These are phyloP conservation scores for Phytophthora constricta DNA, from an alignment of 352 stramenopile species.

Conservation along the genomic window DNA sequence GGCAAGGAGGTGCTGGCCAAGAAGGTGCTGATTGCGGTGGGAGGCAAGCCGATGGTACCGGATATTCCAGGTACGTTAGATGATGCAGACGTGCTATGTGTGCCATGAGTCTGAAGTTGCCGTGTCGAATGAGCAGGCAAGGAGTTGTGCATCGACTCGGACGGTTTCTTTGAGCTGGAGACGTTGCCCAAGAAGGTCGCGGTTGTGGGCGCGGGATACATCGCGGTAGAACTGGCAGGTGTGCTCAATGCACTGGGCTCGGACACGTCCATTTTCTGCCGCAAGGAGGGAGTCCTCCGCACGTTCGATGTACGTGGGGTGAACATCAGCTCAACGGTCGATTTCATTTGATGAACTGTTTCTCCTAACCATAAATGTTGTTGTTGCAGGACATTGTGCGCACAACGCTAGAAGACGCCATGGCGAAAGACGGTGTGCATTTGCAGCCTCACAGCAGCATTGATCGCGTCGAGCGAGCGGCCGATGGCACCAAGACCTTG, in stretches of 20 bases:
- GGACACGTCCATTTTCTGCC: constrained; percentile 92
- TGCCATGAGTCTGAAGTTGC: not conserved
- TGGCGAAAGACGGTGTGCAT: constrained; percentile 59
- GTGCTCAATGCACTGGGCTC: constrained; percentile 94
- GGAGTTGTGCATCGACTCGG: constrained; percentile 94
- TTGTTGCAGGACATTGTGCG: constrained; percentile 47
- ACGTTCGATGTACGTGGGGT: constrained; percentile 81
- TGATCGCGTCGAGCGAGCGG: constrained; percentile 42
- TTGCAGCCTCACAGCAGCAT: constrained; percentile 61
- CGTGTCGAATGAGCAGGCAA: constrained; percentile 52
- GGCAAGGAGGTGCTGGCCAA: constrained; percentile 61
- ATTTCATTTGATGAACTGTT: not conserved
- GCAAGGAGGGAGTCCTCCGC: constrained; percentile 85
- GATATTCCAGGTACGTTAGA: constrained; percentile 49
- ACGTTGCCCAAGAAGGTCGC: constrained; percentile 92
- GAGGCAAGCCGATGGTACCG: constrained; percentile 63
- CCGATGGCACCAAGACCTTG: constrained; percentile 62
- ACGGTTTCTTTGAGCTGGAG: constrained; percentile 98
- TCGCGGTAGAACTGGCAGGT: constrained; percentile 97
- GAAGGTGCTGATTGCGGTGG: constrained; percentile 72
- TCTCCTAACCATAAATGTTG: not conserved
- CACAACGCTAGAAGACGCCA: constrained; percentile 61
- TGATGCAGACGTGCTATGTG: not conserved
- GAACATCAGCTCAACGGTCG: not conserved
- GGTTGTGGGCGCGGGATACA: constrained; percentile 98